These are phyloP conservation scores for Metschnikowia sp. DNA, from an alignment of 805 yeast species.

Conservation along the genomic window DNA sequence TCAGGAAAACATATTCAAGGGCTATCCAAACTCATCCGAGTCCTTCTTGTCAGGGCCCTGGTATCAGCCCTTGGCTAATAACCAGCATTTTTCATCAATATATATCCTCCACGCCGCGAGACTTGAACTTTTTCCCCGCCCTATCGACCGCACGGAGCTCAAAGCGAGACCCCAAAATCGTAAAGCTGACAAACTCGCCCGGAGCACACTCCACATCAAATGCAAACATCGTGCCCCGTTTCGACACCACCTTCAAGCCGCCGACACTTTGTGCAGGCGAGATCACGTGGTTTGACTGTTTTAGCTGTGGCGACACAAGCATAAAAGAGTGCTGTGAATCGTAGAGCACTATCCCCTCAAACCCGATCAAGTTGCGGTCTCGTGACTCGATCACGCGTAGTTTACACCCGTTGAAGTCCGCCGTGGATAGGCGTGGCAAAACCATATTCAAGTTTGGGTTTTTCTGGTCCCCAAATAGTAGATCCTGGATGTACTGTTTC, in stretches of 20 bases:
- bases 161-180: conserved; percentile 76
- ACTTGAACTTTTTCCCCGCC: conserved; percentile 80
- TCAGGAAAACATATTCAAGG: too few species aligned
- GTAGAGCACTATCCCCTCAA: conserved; percentile 75
- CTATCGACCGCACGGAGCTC: conserved; percentile 75
- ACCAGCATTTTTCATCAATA: conserved; percentile 13
- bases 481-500: conserved; percentile 62
- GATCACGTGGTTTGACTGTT: conserved; percentile 27
- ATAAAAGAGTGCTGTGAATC: conserved; percentile 75
- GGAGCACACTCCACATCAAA: conserved; percentile 42
- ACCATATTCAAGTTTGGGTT: conserved; percentile 29
- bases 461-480: conserved; percentile 39
- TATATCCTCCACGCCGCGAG: conserved; percentile 64
- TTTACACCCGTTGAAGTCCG: conserved; percentile 79
- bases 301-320: conserved; percentile 46
- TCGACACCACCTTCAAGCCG: conserved; percentile 64
- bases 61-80: too few species aligned
- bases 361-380: conserved; percentile 56
- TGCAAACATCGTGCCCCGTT: conserved; percentile 61
- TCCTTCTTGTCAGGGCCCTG: too few species aligned
- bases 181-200: conserved; percentile 46
- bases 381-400: conserved; percentile 56
- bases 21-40: too few species aligned
- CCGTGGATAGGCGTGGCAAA: conserved; percentile 60
- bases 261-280: conserved; percentile 45